Evolutionary conservation across 352 stramenopile species (phyloP).

Genomic region (Pythium volutum): DNA sequence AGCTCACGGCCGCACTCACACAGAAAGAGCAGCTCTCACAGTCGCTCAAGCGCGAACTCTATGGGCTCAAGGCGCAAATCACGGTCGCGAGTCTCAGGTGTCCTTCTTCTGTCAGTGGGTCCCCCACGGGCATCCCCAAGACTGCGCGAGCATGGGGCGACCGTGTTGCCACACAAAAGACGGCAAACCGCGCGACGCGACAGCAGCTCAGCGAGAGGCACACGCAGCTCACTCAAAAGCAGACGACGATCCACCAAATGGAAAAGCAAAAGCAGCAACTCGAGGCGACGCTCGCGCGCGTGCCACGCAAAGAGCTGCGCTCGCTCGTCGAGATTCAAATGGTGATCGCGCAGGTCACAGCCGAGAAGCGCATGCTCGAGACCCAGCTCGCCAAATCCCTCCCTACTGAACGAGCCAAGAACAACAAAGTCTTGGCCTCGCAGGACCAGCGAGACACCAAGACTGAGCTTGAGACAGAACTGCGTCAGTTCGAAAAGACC

Average conservation of each 20-base stretch:
- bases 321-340: conserved; percentile 53
- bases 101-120: background rate
- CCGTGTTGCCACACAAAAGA: conserved; percentile 39
- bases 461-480: conserved; percentile 42
- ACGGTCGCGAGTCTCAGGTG: conserved; percentile 31
- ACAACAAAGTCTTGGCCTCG: background rate
- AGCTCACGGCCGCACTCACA: conserved; percentile 30
- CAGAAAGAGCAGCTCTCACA: conserved; percentile 35
- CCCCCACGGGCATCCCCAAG: conserved; percentile 6
- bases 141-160: conserved; percentile 43
- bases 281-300: conserved; percentile 24
- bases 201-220: conserved; percentile 31
- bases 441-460: conserved; percentile 16
- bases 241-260: conserved; percentile 16
- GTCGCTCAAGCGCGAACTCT: conserved; percentile 42
- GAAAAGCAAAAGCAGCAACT: conserved; percentile 35
- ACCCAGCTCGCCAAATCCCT: conserved; percentile 10
- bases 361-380: conserved; percentile 47
- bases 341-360: conserved; percentile 42
- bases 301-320: conserved; percentile 44
- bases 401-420: background rate
- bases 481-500: conserved; percentile 35
- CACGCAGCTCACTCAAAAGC: conserved; percentile 12
- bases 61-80: conserved; percentile 52
- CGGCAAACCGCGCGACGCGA: conserved; percentile 34